Evolutionary conservation across 202 grass and related monocot species (phyloP).

Genomic region (Sporobolus alterniflorus): DNA sequence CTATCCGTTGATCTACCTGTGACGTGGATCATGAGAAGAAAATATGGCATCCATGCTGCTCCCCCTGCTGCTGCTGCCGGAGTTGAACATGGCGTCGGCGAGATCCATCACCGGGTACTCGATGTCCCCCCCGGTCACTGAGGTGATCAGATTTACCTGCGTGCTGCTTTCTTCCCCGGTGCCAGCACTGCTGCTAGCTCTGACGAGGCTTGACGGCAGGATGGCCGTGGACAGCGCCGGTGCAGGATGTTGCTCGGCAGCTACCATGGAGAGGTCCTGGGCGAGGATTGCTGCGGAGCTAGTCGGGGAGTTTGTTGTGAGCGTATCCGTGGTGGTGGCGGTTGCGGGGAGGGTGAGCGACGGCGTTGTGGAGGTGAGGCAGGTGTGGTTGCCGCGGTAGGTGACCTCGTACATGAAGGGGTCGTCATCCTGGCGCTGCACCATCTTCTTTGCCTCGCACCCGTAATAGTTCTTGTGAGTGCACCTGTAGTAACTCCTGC

Average conservation of each 20-base stretch:
- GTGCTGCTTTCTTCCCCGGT: conserved; percentile 14
- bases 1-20: conserved; percentile 17
- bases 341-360: conserved; percentile 44
- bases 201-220: conserved; percentile 22
- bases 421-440: conserved; percentile 80
- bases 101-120: conserved; percentile 63
- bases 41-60: conserved; percentile 81
- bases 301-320: conserved; percentile 21
- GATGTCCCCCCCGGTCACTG: conserved; percentile 31
- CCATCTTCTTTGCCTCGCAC: conserved; percentile 88
- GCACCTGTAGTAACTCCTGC: conserved; percentile 95
- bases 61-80: conserved; percentile 44
- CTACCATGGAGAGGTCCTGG: conserved; percentile 19
- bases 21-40: conserved; percentile 27
- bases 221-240: conserved; percentile 64
- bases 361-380: conserved; percentile 77
- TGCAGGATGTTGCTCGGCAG: conserved; percentile 32
- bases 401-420: conserved; percentile 76
- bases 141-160: neutral
- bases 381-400: conserved; percentile 82
- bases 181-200: neutral
- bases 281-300: neutral
- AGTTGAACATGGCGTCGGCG: conserved; percentile 83
- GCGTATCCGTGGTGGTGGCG: neutral
- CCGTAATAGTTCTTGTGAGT: conserved; percentile 94